Conservation (phyloP, 345 rosid genomes). For the Lepidium africanum region DNA sequence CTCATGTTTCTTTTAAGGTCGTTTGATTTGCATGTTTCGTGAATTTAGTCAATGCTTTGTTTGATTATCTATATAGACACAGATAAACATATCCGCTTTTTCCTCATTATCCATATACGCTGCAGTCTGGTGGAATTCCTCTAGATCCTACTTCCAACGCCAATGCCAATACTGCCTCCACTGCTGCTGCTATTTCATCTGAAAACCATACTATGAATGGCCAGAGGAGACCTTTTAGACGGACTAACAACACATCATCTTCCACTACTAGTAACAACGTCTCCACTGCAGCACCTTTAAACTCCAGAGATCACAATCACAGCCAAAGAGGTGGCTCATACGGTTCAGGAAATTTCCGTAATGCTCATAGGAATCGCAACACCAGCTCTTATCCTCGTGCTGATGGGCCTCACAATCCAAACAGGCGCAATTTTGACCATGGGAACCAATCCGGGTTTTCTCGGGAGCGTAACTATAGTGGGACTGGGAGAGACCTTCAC, state of each 20-base stretch:
- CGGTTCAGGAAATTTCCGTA: slow-evolving; percentile 43
- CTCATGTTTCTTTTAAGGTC: neutral
- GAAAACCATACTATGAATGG: neutral
- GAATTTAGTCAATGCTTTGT: neutral
- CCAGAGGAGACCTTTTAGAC: slow-evolving; percentile 18
- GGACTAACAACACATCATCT: slow-evolving; percentile 6
- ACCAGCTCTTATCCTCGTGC: slow-evolving; percentile 16
- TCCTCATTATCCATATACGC: neutral
- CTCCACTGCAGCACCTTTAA: slow-evolving; percentile 9
- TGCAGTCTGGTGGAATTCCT: slow-evolving; percentile 37
- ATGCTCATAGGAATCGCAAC: slow-evolving; percentile 51
- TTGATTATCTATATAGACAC: neutral
- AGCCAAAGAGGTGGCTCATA: slow-evolving; percentile 39
- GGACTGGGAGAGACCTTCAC: slow-evolving; percentile 23
- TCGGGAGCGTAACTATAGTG: slow-evolving; percentile 6
- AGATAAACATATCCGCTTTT: neutral
- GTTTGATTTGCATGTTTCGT: neutral
- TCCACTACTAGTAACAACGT: neutral
- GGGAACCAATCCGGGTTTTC: neutral
- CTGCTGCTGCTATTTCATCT: slow-evolving; percentile 1
- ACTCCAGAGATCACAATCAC: slow-evolving; percentile 37
- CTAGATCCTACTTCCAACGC: neutral
- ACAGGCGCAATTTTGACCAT: slow-evolving; percentile 18
- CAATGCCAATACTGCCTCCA: neutral
- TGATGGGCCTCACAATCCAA: slow-evolving; percentile 18